These are phyloP conservation scores for Lachnellula suecica DNA, from an alignment of 2,329 filamentous ascomycete species.

Conservation along the genomic window DNA sequence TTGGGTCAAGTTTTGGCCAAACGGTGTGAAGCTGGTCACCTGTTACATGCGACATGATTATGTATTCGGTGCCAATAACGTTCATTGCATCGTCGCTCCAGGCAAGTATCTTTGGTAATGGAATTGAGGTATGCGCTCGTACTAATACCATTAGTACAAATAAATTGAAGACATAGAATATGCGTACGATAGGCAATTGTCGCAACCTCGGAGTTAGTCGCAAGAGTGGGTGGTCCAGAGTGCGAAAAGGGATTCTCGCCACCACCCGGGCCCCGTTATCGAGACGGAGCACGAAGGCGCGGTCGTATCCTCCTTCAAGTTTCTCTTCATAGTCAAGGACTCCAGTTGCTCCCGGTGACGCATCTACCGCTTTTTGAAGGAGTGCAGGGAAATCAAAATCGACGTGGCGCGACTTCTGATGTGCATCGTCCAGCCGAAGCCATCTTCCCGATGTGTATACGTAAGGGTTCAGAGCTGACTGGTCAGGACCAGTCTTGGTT, in stretches of 20 bases:
- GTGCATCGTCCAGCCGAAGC: constrained; percentile 37
- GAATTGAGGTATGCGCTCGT: constrained; percentile 35
- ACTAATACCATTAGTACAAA: constrained; percentile 30
- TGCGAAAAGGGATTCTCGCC: constrained; percentile 41
- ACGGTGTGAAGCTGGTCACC: constrained; percentile 34
- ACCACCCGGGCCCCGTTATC: constrained; percentile 38
- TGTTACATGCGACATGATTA: constrained; percentile 38
- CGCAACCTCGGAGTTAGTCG: constrained; percentile 44
- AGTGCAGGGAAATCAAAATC: constrained; percentile 41
- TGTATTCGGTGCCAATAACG: constrained; percentile 37
- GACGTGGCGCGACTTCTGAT: constrained; percentile 37
- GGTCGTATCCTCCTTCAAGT: constrained; percentile 44
- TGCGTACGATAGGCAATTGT: constrained; percentile 41
- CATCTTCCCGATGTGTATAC: constrained; percentile 37
- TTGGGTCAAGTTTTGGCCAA: constrained; percentile 33
- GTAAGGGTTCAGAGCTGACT: constrained; percentile 31
- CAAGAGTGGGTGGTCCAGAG: constrained; percentile 37
- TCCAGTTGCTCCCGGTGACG: constrained; percentile 35
- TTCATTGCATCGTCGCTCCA: constrained; percentile 38
- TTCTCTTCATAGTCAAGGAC: constrained; percentile 40
- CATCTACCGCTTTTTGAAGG: constrained; percentile 34
- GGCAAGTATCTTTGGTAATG: constrained; percentile 41
- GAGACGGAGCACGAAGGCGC: constrained; percentile 42
- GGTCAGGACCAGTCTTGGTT: no score
- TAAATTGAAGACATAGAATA: constrained; percentile 11